These are phyloP conservation scores for Boletus fagicola DNA, from an alignment of 768 basidiomycete species.

Conservation along the genomic window DNA sequence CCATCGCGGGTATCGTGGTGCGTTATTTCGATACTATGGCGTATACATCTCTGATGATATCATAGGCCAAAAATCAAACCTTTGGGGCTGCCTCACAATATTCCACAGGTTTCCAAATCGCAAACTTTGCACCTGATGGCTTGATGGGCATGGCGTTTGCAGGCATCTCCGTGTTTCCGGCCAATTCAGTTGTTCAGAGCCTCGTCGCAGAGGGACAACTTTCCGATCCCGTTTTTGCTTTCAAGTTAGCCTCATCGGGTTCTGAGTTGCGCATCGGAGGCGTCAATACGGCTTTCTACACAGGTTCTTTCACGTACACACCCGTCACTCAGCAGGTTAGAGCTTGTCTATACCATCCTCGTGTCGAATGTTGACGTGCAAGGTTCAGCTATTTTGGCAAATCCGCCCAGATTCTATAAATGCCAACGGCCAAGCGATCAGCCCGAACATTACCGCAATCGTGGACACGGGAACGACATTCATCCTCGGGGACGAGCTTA, in stretches of 20 bases:
- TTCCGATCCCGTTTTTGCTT: conserved; percentile 35
- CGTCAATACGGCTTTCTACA: conserved; percentile 38
- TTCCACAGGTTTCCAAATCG: conserved; percentile 11
- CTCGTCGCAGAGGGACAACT: conserved; percentile 39
- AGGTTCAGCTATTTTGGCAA: conserved; percentile 25
- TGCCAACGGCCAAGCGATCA: conserved; percentile 24
- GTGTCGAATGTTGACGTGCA: background rate
- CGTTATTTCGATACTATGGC: background rate
- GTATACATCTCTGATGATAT: conserved; percentile 3
- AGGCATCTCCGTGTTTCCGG: conserved; percentile 35
- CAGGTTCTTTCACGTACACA: conserved; percentile 38
- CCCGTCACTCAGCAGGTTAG: conserved; percentile 34
- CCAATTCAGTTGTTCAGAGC: conserved; percentile 42
- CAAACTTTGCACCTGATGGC: conserved; percentile 28
- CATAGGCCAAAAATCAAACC: conserved; percentile 24
- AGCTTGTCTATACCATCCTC: background rate
- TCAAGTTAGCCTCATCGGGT: conserved; percentile 38
- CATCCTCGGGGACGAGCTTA: conserved; percentile 41
- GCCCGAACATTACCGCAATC: conserved; percentile 12
- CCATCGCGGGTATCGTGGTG: conserved; percentile 33
- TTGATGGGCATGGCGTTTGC: conserved; percentile 45
- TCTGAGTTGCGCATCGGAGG: conserved; percentile 44
- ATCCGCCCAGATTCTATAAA: conserved; percentile 15
- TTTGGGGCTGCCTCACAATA: conserved; percentile 25
- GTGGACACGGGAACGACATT: conserved; percentile 54